These are phyloP conservation scores for Nannizziopsis barbatae DNA, from an alignment of 2,329 filamentous ascomycete species.

Conservation along the genomic window DNA sequence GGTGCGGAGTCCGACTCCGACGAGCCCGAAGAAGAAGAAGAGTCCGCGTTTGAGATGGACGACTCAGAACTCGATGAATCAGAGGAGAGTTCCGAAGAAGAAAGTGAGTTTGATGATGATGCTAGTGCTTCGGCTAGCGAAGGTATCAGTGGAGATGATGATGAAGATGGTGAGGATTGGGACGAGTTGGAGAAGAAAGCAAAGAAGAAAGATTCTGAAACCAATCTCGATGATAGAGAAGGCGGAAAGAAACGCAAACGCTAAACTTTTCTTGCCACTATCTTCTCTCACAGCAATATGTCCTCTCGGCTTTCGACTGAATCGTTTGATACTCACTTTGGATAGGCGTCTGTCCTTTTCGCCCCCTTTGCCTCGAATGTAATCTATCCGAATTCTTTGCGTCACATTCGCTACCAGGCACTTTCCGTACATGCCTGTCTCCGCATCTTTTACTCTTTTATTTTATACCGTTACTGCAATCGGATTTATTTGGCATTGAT, in stretches of 20 bases:
- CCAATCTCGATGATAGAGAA: slow-evolving; percentile 44
- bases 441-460: too few species aligned
- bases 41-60: slow-evolving; percentile 82
- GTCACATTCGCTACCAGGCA: too few species aligned
- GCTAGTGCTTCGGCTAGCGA: slow-evolving; percentile 65
- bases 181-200: slow-evolving; percentile 88
- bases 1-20: slow-evolving; percentile 80
- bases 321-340: background rate
- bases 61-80: slow-evolving; percentile 64
- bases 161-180: slow-evolving; percentile 81
- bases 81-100: slow-evolving; percentile 75
- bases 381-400: too few species aligned
- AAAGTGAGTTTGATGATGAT: slow-evolving; percentile 87
- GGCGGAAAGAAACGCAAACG: slow-evolving; percentile 65
- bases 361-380: too few species aligned
- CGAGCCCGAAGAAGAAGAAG: slow-evolving; percentile 63
- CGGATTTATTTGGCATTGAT: too few species aligned
- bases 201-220: slow-evolving; percentile 50
- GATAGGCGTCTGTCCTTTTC: background rate
- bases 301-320: background rate
- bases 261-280: background rate
- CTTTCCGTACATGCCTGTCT: too few species aligned
- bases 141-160: slow-evolving; percentile 46
- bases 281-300: background rate
- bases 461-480: too few species aligned